Conservation (phyloP, 1,139 yeast species). For the Kodamaea arcana region DNA sequence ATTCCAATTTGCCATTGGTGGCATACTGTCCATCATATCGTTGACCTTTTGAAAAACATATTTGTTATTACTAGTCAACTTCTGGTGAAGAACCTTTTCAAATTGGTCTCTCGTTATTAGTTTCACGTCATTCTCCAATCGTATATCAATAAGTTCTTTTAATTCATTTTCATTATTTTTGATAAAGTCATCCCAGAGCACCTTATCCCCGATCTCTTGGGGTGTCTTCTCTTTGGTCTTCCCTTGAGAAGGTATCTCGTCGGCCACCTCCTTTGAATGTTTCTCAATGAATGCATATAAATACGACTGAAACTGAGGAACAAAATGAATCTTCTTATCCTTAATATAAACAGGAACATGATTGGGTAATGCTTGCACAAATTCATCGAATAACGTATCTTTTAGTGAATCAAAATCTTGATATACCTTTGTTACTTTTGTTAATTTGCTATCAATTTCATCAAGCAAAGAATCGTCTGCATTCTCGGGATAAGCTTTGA, state of each 20-base stretch:
- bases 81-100: conserved; percentile 19
- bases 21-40: conserved; percentile 24
- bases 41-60: conserved; percentile 24
- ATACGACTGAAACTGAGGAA: conserved; percentile 40
- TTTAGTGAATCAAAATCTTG: conserved; percentile 20
- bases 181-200: conserved; percentile 23
- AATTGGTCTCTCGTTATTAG: conserved; percentile 19
- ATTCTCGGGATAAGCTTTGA: conserved; percentile 4
- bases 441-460: conserved; percentile 17
- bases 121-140: conserved; percentile 7
- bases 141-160: conserved; percentile 14
- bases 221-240: not conserved
- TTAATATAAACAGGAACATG: conserved; percentile 33
- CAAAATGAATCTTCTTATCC: conserved; percentile 33
- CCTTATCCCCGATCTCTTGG: conserved; percentile 2
- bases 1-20: conserved; percentile 6
- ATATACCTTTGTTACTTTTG: conserved; percentile 14
- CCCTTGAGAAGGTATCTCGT: too few species aligned
- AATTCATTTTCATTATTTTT: conserved; percentile 17
- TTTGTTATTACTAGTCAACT: conserved; percentile 23
- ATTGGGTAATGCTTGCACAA: conserved; percentile 24
- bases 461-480: conserved; percentile 16
- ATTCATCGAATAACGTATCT: conserved; percentile 17
- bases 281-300: conserved; percentile 33
- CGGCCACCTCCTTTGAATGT: conserved; percentile 20